A percentile compares a stretch with the other conserved stretches of the same genome.
Evolutionary conservation across 495 filamentous ascomycete species (phyloP).

Genomic region (Pseudoneurospora amorphoporcata): DNA sequence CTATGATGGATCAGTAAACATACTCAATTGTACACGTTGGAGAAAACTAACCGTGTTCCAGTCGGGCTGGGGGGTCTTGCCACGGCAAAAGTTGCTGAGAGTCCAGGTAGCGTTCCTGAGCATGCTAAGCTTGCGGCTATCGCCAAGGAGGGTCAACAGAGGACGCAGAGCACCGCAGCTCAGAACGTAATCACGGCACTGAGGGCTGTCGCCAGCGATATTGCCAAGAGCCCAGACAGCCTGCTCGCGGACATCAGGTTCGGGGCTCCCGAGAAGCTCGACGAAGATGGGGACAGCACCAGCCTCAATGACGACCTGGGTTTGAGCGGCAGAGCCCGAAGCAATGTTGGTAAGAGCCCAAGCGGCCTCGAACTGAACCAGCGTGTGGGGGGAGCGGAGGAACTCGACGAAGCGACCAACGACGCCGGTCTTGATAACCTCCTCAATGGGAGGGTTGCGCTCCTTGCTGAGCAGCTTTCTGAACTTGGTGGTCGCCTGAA

Average conservation of each 20-base stretch:
- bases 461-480: slow-evolving; percentile 96
- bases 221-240: slow-evolving; percentile 99
- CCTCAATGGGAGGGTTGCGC: slow-evolving; percentile 97
- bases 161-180: slow-evolving; percentile 82
- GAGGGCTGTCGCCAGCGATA: slow-evolving; percentile 97
- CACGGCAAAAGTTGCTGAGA: slow-evolving; percentile 98
- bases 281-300: slow-evolving; percentile 98
- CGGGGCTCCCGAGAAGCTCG: slow-evolving; percentile 85
- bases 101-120: slow-evolving; percentile 98
- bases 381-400: slow-evolving; percentile 92
- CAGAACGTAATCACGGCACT: slow-evolving; percentile 92
- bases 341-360: slow-evolving; percentile 99
- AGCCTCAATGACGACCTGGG: slow-evolving; percentile 97
- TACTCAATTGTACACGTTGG: neutral
- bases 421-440: slow-evolving; percentile 97
- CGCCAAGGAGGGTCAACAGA: slow-evolving; percentile 77
- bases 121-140: slow-evolving; percentile 99
- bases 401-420: slow-evolving; percentile 97
- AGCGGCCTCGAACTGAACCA: slow-evolving; percentile 98
- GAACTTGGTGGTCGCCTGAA: slow-evolving; percentile 98
- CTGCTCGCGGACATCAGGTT: slow-evolving; percentile 97
- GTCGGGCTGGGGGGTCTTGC: slow-evolving; percentile 97
- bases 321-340: slow-evolving; percentile 92
- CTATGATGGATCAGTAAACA: slow-evolving; percentile 36
- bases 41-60: slow-evolving; percentile 73